phyloP scores from a whole-genome alignment of 495 filamentous ascomycete genomes.

The Cercophora newfieldiana region DNA sequence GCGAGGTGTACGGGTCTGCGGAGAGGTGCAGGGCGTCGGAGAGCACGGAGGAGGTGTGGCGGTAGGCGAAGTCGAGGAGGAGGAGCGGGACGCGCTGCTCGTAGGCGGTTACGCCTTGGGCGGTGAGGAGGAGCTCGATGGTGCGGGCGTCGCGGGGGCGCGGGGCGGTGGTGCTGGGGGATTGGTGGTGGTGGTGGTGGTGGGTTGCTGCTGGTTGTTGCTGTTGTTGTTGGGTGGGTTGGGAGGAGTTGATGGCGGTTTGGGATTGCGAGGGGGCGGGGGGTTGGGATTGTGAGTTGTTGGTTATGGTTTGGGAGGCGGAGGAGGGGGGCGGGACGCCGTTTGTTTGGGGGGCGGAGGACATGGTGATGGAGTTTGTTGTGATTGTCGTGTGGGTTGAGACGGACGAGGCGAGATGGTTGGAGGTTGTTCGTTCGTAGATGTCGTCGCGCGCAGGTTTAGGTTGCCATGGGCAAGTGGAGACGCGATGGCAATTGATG shows the following conservation, averaged over 20 bases:
- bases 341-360: conserved; percentile 38
- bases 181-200: conserved; percentile 29
- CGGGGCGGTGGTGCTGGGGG: conserved; percentile 57
- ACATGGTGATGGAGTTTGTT: conserved; percentile 11
- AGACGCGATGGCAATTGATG: neutral
- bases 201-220: conserved; percentile 16
- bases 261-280: conserved; percentile 19
- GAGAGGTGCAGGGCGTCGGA: conserved; percentile 65
- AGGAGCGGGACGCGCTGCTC: conserved; percentile 92
- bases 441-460: neutral
- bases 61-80: conserved; percentile 96
- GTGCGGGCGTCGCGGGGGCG: conserved; percentile 89
- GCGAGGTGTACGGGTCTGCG: conserved; percentile 60
- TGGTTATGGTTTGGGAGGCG: conserved; percentile 39
- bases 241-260: conserved; percentile 32
- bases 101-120: conserved; percentile 84
- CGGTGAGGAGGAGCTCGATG: conserved; percentile 86
- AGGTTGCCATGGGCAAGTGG: neutral
- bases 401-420: too few species aligned
- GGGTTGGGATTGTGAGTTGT: conserved; percentile 15
- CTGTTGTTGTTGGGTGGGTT: conserved; percentile 36
- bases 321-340: conserved; percentile 38
- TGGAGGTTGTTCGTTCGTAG: neutral
- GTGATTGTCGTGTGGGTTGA: neutral
- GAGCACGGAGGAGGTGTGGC: conserved; percentile 65